These are phyloP conservation scores for Sporodiniella umbellata DNA, from an alignment of 371 early-diverging fungal genomes.

Conservation along the genomic window DNA sequence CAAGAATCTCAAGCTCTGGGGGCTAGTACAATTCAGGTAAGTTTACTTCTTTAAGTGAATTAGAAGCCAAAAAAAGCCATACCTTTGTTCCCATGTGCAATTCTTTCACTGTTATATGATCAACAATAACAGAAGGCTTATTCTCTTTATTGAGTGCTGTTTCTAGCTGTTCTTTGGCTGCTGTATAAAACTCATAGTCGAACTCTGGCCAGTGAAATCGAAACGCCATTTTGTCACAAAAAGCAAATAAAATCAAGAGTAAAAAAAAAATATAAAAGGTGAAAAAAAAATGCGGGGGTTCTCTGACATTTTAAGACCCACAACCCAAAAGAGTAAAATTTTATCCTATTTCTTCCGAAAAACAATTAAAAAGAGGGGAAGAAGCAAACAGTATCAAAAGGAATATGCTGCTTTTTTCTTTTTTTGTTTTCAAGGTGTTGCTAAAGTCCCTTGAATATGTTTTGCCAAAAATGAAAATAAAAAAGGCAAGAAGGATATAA, in stretches of 20 bases:
- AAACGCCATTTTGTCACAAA: constrained; percentile 76
- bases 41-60: too few relatives aligned
- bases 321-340: neutral
- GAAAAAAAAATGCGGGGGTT: constrained; percentile 1
- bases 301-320: neutral
- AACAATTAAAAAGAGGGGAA: too few relatives aligned
- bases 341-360: neutral
- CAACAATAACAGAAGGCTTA: constrained; percentile 89
- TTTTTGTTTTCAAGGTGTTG: neutral
- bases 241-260: neutral
- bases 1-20: constrained; percentile 96
- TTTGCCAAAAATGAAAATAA: too few relatives aligned
- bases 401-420: neutral
- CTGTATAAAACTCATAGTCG: constrained; percentile 76
- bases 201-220: constrained; percentile 95
- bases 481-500: too few relatives aligned
- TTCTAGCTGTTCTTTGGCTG: constrained; percentile 81
- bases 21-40: constrained; percentile 53
- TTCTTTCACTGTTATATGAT: constrained; percentile 85
- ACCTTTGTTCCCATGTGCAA: constrained; percentile 93
- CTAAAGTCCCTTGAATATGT: neutral
- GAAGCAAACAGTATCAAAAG: too few relatives aligned
- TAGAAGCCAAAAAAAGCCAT: constrained; percentile 5
- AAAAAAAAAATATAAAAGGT: neutral
- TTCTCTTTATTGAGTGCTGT: constrained; percentile 89